These are phyloP conservation scores for Trichoderma sp. DNA, from an alignment of 2,329 filamentous ascomycete species.

Conservation along the genomic window DNA sequence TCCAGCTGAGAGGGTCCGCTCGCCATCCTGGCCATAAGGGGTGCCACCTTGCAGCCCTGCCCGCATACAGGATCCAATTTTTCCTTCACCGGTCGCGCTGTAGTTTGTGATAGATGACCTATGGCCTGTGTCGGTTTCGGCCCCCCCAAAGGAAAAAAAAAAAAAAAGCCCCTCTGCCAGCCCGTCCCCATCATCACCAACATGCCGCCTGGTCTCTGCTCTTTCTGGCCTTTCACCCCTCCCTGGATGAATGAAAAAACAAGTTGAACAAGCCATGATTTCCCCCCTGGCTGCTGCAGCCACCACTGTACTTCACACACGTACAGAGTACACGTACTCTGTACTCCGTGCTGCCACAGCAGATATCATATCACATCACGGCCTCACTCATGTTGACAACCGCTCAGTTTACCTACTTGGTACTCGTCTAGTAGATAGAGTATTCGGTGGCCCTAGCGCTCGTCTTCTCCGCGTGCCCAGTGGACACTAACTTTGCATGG, in stretches of 20 bases:
- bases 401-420: not conserved
- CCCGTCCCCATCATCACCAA: not conserved
- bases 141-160: not conserved
- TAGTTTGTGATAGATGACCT: conserved; percentile 34
- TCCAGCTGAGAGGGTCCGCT: conserved; percentile 15
- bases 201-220: not conserved
- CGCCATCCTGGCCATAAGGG: not conserved
- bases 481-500: not conserved
- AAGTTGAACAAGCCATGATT: not conserved
- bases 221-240: not conserved
- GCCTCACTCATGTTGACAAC: not conserved
- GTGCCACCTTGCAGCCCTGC: conserved; percentile 15
- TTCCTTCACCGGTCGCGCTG: conserved; percentile 27
- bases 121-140: conserved; percentile 12
- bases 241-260: not conserved
- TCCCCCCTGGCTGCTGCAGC: not conserved
- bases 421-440: not conserved
- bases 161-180: not conserved
- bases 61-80: conserved; percentile 15
- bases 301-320: not conserved
- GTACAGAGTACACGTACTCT: not conserved
- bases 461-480: not conserved
- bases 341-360: not conserved
- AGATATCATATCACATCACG: not conserved
- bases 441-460: not conserved